Percentiles rank a stretch among this genome's conserved stretches.
phyloP scores from a whole-genome alignment of 805 yeast species.

The Wickerhamiella musiphila region DNA sequence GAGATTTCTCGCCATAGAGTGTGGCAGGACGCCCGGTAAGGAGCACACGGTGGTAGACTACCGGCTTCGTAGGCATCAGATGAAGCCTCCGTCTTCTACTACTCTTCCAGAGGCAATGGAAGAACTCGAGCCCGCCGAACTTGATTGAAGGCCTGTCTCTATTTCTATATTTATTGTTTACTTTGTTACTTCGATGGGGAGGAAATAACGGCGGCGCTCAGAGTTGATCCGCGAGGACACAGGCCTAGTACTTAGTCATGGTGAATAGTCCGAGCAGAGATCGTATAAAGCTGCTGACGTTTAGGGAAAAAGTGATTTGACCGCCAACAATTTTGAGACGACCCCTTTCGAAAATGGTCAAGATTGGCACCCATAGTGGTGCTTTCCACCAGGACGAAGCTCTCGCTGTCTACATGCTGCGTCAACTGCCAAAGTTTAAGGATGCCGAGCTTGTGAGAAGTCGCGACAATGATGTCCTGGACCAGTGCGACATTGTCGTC shows the following conservation, averaged over 20 bases:
- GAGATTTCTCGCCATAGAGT: constrained; percentile 29
- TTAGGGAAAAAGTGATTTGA: no score
- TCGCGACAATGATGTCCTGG: constrained; percentile 70
- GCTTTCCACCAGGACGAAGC: constrained; percentile 96
- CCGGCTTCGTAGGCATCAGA: no score
- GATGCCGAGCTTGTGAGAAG: constrained; percentile 63
- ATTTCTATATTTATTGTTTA: neutral
- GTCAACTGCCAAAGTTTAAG: constrained; percentile 47
- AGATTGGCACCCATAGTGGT: constrained; percentile 65
- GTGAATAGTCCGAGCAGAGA: no score
- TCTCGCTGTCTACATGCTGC: constrained; percentile 76
- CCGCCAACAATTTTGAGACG: no score
- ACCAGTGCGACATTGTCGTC: constrained; percentile 74
- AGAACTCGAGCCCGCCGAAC: neutral
- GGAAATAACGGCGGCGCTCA: no score
- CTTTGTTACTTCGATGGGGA: neutral
- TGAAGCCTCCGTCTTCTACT: no score
- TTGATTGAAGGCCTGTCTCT: neutral
- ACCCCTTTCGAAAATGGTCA: constrained; percentile 24
- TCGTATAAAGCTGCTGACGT: no score
- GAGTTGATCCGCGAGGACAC: no score
- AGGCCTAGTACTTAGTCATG: neutral
- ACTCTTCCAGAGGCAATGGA: neutral
- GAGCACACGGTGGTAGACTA: constrained; percentile 12
- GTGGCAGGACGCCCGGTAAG: constrained; percentile 18